Evolutionary conservation across 768 basidiomycete species (phyloP), one percentile per base, ranked within the genome.

Genomic region (Myochromella boudieri): DNA sequence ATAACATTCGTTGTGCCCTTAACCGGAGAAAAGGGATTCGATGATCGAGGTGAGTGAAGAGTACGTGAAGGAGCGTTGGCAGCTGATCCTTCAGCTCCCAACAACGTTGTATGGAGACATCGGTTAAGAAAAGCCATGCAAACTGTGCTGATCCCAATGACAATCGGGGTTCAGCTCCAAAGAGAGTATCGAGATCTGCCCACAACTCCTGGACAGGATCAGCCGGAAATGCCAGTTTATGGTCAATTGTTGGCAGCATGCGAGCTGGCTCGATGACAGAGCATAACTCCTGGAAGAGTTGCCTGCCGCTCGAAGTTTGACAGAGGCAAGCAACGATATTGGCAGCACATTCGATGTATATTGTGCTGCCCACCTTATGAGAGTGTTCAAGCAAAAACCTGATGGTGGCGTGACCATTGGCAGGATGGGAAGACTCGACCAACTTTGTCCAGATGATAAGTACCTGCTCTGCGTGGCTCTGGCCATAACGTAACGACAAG

Each of bases 301-400:
- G 74, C 5, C 78, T 74, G 3, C 89, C 91, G 12, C 84, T 77
- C 12, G 74, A 72, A 20, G 87, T 88, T 46, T 88, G 85, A 42
- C 89, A 90, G 6, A 97, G 75, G 55, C 84, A 93, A 0, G 91
- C 86, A 17, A 95, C 79, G 42, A 95, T 81, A 53, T 85, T 85
- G 34, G 87, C 81, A 1, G 89, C 87, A 57, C 89, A 89, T 34
- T 72, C 73, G 48, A 95, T 78, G 64, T 91, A 95, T 12, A 82
- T 77, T 4, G 78, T 75, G 53, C 82, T 92, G 29, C 87, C 85
- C 33, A 94, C 84, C 63, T 87, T 88, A 53, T 87, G 83, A 1
- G 91, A 88, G 57, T 95, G 91, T 54, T 93, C 91, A 27, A 95
- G 71, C 2, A 97, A 71, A 65, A 92, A 97, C 24, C 85, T 78